Evolutionary conservation across 75 land plant species (phyloP), one percentile per base, ranked within the genome.

Genomic region (Picea sitchensis): DNA sequence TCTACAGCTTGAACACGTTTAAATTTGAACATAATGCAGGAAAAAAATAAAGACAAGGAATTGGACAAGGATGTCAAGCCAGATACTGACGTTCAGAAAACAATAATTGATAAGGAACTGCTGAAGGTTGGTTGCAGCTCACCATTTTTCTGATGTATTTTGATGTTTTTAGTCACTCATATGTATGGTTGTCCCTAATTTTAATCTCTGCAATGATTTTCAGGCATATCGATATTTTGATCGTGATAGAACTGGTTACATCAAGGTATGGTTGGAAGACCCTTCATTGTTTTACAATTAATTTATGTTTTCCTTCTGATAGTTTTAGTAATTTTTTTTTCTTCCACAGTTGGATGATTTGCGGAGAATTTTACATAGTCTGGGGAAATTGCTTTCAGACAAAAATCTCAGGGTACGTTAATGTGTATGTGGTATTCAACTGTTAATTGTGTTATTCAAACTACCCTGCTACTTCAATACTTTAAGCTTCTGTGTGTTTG

Each of bases 171-270:
- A 69, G 3, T 2, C 11, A 17, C 14, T 30, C 26, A 59, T 17
- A 17, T 60, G 15, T 38, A 38, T 0, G 17, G 21, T 14, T 65
- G 26, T 81, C 11, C 15, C 30, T 59, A 17, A 36, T 2, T 38
- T 58, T 58, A 30, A 57, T n/a, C 18, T 30, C 76, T 32, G 7
- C 31, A 21, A 30, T 59, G 38, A 77, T 38, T 14, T 56, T 64
- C 91, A 98, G 99, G 99, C 98, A 38, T 97, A 91, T 79, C 84
- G 94, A 61, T 97, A 89, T 54, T 97, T 97, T 83, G 99, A 97
- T 76, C 85, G 87, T 62, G 93, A 93, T 77, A 83, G 87, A 65
- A 92, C 82, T 56, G 95, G 98, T 18, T 95, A 89, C 64, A 79
- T 98, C 23, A 89, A 91, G 94, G 98, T 91, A 84, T 67, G 51